Evolutionary conservation across 2,329 filamentous ascomycete species (phyloP).

Genomic region (Xylaria sp.): DNA sequence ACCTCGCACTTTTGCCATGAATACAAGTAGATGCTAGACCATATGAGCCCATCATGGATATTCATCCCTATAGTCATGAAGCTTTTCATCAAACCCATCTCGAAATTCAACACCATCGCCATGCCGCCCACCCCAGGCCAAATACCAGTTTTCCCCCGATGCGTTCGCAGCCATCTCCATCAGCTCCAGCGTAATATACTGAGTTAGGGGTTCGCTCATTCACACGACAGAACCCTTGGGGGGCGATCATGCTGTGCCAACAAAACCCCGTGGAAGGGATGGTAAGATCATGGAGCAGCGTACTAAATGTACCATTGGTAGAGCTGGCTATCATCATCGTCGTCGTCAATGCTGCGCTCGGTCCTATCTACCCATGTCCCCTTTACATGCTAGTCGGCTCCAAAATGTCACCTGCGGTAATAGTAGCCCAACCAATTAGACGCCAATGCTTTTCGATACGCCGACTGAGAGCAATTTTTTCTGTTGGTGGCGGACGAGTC

Average conservation of each 20-base stretch:
- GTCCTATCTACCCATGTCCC: neutral
- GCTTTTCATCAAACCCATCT: conserved; percentile 19
- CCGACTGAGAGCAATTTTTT: conserved; percentile 96
- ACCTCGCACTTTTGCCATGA: neutral
- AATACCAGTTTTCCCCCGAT: neutral
- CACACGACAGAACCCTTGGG: conserved; percentile 2
- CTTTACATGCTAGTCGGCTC: conserved; percentile 38
- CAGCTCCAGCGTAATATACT: neutral
- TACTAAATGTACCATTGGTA: conserved; percentile 11
- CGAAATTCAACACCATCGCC: conserved; percentile 21
- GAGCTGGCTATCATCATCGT: conserved; percentile 15
- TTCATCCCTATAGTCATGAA: conserved; percentile 1
- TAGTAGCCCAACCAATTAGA: conserved; percentile 50
- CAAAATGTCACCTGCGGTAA: conserved; percentile 54
- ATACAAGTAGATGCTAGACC: neutral
- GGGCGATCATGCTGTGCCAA: conserved; percentile 6
- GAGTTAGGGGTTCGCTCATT: neutral
- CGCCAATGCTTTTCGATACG: conserved; percentile 81
- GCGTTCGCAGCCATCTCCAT: neutral
- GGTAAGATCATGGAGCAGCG: conserved; percentile 9
- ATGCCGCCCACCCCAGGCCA: conserved; percentile 16
- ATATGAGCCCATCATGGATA: conserved; percentile 6
- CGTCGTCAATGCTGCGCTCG: conserved; percentile 4
- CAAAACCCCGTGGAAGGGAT: neutral
- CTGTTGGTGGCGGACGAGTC: conserved; percentile 50